Base-by-base conservation (phyloP, 148 eudicot species). In the Silene latifolia region DNA sequence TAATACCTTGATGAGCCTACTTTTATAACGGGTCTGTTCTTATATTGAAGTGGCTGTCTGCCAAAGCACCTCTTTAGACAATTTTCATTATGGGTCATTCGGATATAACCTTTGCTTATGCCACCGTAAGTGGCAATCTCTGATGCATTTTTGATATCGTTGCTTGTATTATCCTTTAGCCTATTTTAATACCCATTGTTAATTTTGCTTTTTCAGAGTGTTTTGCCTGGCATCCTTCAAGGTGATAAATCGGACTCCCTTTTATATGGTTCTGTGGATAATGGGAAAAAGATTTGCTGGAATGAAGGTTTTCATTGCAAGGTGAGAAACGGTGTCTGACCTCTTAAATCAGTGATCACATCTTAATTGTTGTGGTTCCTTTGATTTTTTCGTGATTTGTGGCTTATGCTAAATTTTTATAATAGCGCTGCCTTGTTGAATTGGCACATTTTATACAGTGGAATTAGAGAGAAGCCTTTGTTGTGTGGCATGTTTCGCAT, bases 221-320 rank as follows among this genome's bases (percentile, higher is more conserved):
- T 96, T 75, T 82, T 96, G 77, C 99, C 99, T 1, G 99, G 99
- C 76, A 96, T 96, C 71, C 97, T 96, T 78, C 99, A 96, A 85
- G 99, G 99, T 59, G 99, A 96, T 78, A 96, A 96, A 80, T 96
- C 99, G 42, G 98, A 96, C 78, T 92, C 99, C 29, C 97, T 96
- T 82, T 85, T 96, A 47, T 96, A 96, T 78, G 99, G 99, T 77
- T 96, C 99, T 78, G 99, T 92, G 78, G 99, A 96, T 81, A 96
- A 96, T 82, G 99, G 99, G 63, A 96, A 92, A 85, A 96, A 92
- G 86, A 90, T 96, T 53, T 89, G 99, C 87, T 92, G 99, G 97
- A 96, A 87, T 87, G 98, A 92, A 82, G 95, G 86, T 66, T 96
- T 96, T 82, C 99, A 96, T 82, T 77, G 87, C 72, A 96, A 96